Percentiles rank a stretch among this genome's conserved stretches.
phyloP scores from a whole-genome alignment of 306 rosid genomes.

The Lithocarpus polystachyus region DNA sequence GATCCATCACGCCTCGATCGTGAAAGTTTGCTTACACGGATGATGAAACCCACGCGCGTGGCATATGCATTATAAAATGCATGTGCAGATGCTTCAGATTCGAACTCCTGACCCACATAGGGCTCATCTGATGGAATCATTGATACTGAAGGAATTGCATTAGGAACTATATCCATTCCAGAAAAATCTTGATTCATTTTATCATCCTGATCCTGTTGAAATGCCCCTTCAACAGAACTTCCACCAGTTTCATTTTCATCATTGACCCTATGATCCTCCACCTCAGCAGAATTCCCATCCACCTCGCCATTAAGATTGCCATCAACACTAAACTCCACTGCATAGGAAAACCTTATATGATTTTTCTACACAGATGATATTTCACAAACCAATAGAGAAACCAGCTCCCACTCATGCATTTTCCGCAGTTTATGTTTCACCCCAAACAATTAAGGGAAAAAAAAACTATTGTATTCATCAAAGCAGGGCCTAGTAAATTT shows the following conservation, averaged over 20 bases:
- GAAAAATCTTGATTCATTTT: conserved; percentile 48
- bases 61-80: conserved; percentile 95
- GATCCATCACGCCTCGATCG: conserved; percentile 94
- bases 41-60: conserved; percentile 65
- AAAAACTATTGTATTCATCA: not conserved
- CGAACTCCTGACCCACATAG: conserved; percentile 90
- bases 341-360: conserved; percentile 30
- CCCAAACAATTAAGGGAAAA: not conserved
- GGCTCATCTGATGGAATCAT: conserved; percentile 66
- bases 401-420: not conserved
- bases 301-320: conserved; percentile 50
- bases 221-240: conserved; percentile 59
- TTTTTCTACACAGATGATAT: conserved; percentile 10
- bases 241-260: conserved; percentile 63
- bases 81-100: conserved; percentile 84
- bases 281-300: conserved; percentile 42
- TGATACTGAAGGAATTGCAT: conserved; percentile 46
- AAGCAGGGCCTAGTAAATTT: not conserved
- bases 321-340: conserved; percentile 82
- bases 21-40: conserved; percentile 95
- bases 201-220: conserved; percentile 50
- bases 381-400: conserved; percentile 14
- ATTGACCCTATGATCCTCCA: conserved; percentile 37
- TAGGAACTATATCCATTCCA: conserved; percentile 39
- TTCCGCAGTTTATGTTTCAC: not conserved